Evolutionary conservation across 2,329 filamentous ascomycete species (phyloP), one percentile per base, ranked within the genome.

Genomic region (Rutstroemia sp.): DNA sequence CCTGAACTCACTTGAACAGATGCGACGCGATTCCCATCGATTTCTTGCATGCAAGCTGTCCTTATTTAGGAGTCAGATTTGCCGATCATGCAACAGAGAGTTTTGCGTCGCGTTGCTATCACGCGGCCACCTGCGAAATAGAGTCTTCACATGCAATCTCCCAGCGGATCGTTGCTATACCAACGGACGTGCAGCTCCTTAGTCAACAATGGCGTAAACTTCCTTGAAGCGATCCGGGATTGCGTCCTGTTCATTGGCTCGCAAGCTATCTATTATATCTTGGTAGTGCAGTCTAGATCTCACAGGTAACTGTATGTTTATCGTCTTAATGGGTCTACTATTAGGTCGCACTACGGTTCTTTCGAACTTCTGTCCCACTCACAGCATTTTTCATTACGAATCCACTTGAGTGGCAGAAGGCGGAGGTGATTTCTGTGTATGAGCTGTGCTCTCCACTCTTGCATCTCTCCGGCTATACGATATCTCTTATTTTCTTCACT

Each of bases 371-470:
- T 25, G 27, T 44, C 36, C 51, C 25, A 17, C 42, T 21, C 36
- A 16, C 21, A 25, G 23, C 19, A 19, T 10, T 14, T 19, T 44
- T 14, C 9, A 34, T 3, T 27, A 50, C 25, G 16, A 46, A 44
- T 45, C 10, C n/a, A 17, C 3, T 39, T 16, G 30, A 53, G 34
- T 42, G 48, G 30, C 21, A 38, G 30, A 48, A 46, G 44, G 55
- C 46, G 14, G n/a, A 48, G 53, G 53, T 40, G 27, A 50, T 34
- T 44, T 55, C 39, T 34, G 54, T 56, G 50, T 40, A 59, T 17
- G 57, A 61, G 61, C 58, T 57, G 54, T 51, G 59, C 58, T 64
- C 61, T 56, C 54, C 51, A 48, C 58, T 64, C 61, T 56, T 52
- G 44, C 44, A 48, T 14, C 45, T 27, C 30, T 40, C 12, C n/a